phyloP scores from a whole-genome alignment of 225 moss, liverwort and hornwort species.

The Physcomitrium patens region DNA sequence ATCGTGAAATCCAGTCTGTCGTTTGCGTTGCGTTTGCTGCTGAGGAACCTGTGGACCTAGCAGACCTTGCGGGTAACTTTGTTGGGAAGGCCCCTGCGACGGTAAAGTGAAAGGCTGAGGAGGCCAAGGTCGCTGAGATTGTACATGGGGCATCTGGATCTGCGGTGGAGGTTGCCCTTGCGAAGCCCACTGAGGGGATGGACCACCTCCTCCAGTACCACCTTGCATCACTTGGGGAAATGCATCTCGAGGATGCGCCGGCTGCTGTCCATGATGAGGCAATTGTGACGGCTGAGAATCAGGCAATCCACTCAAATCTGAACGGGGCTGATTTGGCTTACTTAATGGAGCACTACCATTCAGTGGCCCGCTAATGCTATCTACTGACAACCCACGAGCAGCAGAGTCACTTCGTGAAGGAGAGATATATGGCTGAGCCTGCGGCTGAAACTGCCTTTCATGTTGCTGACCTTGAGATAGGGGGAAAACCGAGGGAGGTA shows the following conservation, averaged over 20 bases:
- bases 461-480: constrained; percentile 60
- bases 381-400: constrained; percentile 35
- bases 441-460: constrained; percentile 65
- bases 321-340: constrained; percentile 41
- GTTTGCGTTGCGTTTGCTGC: constrained; percentile 58
- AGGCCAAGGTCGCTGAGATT: constrained; percentile 62
- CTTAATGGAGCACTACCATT: constrained; percentile 43
- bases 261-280: constrained; percentile 50
- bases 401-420: constrained; percentile 46
- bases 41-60: constrained; percentile 58
- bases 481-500: constrained; percentile 54
- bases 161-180: constrained; percentile 62
- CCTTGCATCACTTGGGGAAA: constrained; percentile 57
- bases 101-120: constrained; percentile 51
- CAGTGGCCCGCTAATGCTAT: constrained; percentile 45
- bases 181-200: constrained; percentile 70
- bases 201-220: constrained; percentile 50
- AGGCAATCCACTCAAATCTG: constrained; percentile 49
- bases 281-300: constrained; percentile 49
- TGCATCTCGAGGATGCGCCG: constrained; percentile 54
- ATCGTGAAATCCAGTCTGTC: constrained; percentile 69
- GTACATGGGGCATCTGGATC: constrained; percentile 59
- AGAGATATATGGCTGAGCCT: constrained; percentile 44
- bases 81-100: constrained; percentile 43
- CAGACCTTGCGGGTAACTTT: constrained; percentile 46